Conservation (phyloP, 2,329 filamentous ascomycete species). For the Didymella segeticola region DNA sequence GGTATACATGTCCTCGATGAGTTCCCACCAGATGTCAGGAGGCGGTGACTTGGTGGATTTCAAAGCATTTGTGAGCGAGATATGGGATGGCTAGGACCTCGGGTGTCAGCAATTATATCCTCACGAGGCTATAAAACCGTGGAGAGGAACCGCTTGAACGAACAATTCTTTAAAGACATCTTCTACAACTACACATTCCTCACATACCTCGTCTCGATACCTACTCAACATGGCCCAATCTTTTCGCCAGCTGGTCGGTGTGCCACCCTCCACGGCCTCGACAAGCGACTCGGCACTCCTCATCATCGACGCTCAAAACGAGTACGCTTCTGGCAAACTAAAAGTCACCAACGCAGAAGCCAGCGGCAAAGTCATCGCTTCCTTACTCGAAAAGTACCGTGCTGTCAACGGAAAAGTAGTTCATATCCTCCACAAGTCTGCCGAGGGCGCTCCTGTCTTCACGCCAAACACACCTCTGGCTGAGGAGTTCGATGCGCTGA, state of each 20-base stretch:
- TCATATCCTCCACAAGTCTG: constrained; percentile 66
- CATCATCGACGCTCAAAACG: constrained; percentile 75
- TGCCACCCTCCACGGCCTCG: constrained; percentile 61
- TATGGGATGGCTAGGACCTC: background rate
- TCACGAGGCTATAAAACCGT: background rate
- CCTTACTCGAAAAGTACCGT: constrained; percentile 65
- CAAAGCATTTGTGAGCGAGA: constrained; percentile 3
- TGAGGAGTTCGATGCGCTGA: constrained; percentile 65
- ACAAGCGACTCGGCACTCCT: constrained; percentile 65
- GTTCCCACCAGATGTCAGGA: background rate
- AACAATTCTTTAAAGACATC: background rate
- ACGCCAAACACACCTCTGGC: constrained; percentile 65
- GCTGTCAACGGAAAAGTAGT: constrained; percentile 60
- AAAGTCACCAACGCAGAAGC: constrained; percentile 59
- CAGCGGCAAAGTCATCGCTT: constrained; percentile 62
- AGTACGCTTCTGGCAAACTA: constrained; percentile 66
- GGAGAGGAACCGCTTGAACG: background rate
- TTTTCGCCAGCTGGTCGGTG: constrained; percentile 62
- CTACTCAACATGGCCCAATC: constrained; percentile 28
- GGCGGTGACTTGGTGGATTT: background rate
- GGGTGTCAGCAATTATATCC: background rate
- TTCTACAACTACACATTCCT: background rate
- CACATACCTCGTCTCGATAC: background rate
- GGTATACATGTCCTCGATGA: background rate
- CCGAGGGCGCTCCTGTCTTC: constrained; percentile 68